These are phyloP conservation scores for Boehmeria nivea DNA, from an alignment of 306 rosid genomes.

Conservation along the genomic window DNA sequence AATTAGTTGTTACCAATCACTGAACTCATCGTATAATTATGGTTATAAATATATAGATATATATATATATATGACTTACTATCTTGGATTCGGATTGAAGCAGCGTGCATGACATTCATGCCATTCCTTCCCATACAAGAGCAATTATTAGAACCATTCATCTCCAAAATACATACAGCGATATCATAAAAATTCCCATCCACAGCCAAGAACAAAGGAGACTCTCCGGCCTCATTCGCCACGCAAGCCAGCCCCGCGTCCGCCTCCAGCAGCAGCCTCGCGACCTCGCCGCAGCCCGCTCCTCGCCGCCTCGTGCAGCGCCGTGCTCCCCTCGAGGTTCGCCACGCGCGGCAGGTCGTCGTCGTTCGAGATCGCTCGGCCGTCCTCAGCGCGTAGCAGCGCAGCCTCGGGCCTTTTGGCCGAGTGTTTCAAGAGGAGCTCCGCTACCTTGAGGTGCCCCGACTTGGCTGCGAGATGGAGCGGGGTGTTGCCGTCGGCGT, in stretches of 20 bases:
- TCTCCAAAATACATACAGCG: neutral
- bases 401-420: too few relatives aligned
- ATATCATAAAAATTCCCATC: neutral
- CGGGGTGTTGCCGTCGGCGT: neutral
- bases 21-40: too few relatives aligned
- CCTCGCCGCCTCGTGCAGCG: constrained; percentile 11
- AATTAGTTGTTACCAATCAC: too few relatives aligned
- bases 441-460: neutral
- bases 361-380: too few relatives aligned
- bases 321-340: neutral
- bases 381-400: too few relatives aligned
- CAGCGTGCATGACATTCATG: constrained; percentile 13
- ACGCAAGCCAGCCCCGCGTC: neutral
- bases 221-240: neutral
- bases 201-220: constrained; percentile 14
- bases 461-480: constrained; percentile 13
- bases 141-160: neutral
- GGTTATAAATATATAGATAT: too few relatives aligned
- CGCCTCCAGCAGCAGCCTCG: neutral
- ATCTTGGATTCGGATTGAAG: neutral
- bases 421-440: neutral
- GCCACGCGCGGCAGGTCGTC: neutral
- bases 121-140: constrained; percentile 1
- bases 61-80: too few relatives aligned
- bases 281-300: neutral